Conservation (phyloP, 2,329 filamentous ascomycete genomes). For the Sporothrix pseudoabietina region DNA sequence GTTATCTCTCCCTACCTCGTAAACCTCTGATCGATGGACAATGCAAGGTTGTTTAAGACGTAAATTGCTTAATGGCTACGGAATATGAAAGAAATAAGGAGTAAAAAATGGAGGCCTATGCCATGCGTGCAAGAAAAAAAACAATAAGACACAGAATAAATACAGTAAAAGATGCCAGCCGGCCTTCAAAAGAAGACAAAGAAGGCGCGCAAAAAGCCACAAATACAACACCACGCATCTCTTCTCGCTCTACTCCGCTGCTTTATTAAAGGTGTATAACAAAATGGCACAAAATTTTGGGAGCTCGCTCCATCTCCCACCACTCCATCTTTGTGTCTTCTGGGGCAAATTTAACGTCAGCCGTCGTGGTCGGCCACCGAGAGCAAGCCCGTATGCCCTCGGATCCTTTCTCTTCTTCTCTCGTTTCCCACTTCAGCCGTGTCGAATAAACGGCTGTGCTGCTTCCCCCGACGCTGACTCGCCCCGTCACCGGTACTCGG, state of each 20-base stretch:
- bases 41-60: neutral
- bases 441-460: neutral
- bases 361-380: slow-evolving; percentile 1
- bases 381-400: neutral
- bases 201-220: neutral
- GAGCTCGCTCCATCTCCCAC: neutral
- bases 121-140: neutral
- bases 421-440: neutral
- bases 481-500: slow-evolving; percentile 19
- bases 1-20: neutral
- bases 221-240: neutral
- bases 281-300: neutral
- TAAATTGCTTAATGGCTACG: neutral
- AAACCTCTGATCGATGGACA: neutral
- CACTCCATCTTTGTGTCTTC: neutral
- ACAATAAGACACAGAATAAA: slow-evolving; percentile 1
- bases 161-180: neutral
- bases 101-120: neutral
- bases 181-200: neutral
- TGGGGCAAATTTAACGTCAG: neutral
- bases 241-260: neutral
- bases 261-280: slow-evolving; percentile 16
- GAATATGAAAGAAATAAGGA: neutral
- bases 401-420: neutral
- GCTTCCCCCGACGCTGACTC: slow-evolving; percentile 17